phyloP scores from a whole-genome alignment of 805 yeast species.

The Metschnikowia dekortorum region DNA sequence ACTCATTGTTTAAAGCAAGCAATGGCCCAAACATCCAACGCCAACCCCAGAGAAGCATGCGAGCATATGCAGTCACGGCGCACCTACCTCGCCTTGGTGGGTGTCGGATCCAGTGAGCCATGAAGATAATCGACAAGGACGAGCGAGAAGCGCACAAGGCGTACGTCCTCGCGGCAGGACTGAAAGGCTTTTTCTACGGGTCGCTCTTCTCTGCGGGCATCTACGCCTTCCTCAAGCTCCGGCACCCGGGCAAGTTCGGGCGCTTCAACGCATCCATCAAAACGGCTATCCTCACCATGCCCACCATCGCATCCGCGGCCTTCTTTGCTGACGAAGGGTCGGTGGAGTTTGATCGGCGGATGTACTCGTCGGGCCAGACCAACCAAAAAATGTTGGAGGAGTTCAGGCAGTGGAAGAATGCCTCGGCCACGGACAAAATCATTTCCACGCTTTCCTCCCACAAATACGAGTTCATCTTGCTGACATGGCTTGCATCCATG shows the following conservation, averaged over 20 bases:
- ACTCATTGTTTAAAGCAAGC: too few relatives aligned
- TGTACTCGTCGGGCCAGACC: conserved; percentile 29
- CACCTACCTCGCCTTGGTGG: neutral
- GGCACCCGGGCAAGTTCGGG: conserved; percentile 31
- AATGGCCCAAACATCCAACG: too few relatives aligned
- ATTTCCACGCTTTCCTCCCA: conserved; percentile 25
- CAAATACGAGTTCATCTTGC: conserved; percentile 34
- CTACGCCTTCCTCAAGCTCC: conserved; percentile 28
- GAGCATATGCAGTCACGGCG: neutral
- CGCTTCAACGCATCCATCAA: conserved; percentile 37
- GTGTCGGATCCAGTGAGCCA: conserved; percentile 7
- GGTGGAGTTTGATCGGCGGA: conserved; percentile 36
- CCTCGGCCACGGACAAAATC: conserved; percentile 28
- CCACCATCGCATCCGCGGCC: conserved; percentile 35
- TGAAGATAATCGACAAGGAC: conserved; percentile 36
- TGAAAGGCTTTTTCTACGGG: conserved; percentile 37
- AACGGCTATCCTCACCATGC: conserved; percentile 36
- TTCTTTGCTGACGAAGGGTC: conserved; percentile 45
- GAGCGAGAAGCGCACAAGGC: conserved; percentile 39
- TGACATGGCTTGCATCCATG: conserved; percentile 39
- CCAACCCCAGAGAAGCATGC: too few relatives aligned
- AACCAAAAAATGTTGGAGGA: conserved; percentile 31
- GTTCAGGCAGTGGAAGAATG: conserved; percentile 30
- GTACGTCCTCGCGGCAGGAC: conserved; percentile 33
- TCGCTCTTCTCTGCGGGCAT: conserved; percentile 28